Percentiles rank a stretch among this genome's conserved stretches.
Evolutionary conservation across 1,284 basidiomycete species (phyloP).

Genomic region (Naganishia liquefaciens): DNA sequence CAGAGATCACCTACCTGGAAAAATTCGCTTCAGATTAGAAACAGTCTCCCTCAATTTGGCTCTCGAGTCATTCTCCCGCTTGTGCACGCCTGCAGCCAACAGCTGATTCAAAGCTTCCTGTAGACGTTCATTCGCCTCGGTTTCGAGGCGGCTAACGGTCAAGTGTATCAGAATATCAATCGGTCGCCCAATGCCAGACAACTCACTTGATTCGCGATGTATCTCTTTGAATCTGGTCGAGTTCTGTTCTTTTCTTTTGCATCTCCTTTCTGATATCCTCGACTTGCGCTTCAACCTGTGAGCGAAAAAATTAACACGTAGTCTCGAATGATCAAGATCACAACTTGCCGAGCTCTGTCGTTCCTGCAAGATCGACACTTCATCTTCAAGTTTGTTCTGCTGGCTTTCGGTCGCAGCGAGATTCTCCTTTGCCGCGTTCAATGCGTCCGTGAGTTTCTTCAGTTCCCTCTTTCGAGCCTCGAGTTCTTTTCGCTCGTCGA

Average conservation of each 20-base stretch:
- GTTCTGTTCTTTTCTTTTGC: slow-evolving; percentile 64
- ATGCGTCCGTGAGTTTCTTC: slow-evolving; percentile 68
- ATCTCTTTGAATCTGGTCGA: slow-evolving; percentile 74
- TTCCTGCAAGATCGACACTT: slow-evolving; percentile 61
- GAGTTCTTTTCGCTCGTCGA: slow-evolving; percentile 82
- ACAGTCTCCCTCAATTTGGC: slow-evolving; percentile 81
- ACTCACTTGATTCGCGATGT: slow-evolving; percentile 68
- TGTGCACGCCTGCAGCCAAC: slow-evolving; percentile 82
- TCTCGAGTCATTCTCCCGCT: slow-evolving; percentile 81
- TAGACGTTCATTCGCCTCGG: slow-evolving; percentile 87
- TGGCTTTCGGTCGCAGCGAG: slow-evolving; percentile 66
- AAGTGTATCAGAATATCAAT: neutral
- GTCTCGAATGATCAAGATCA: neutral
- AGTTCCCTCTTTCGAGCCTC: slow-evolving; percentile 80
- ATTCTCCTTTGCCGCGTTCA: slow-evolving; percentile 61
- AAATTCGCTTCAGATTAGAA: slow-evolving; percentile 76
- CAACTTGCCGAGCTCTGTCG: slow-evolving; percentile 63
- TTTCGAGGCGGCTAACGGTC: slow-evolving; percentile 73
- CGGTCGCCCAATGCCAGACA: neutral
- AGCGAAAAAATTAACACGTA: neutral
- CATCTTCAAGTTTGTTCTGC: slow-evolving; percentile 64
- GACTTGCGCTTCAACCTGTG: slow-evolving; percentile 14
- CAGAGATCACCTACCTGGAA: slow-evolving; percentile 63
- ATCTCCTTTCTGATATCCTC: slow-evolving; percentile 52
- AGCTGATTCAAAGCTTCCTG: slow-evolving; percentile 79